Percentiles rank a stretch among this genome's conserved stretches.
Conservation (phyloP, 1,284 basidiomycete genomes). For the Cryptococcus sp. region DNA sequence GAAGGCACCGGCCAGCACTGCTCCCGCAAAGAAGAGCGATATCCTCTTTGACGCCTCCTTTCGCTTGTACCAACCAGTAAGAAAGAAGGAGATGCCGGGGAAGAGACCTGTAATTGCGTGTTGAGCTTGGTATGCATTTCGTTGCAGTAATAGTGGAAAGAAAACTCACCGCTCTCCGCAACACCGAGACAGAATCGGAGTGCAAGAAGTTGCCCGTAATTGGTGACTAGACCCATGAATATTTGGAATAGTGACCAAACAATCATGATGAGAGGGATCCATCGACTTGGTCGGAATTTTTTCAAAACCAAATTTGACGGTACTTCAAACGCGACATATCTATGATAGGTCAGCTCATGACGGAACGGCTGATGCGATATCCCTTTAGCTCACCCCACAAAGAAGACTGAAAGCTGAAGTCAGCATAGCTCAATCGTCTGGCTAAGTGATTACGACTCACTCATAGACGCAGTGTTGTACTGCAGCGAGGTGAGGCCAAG, state of each 20-base stretch:
- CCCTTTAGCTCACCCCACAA: slow-evolving; percentile 30
- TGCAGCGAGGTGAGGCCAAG: slow-evolving; percentile 50
- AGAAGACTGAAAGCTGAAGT: slow-evolving; percentile 37
- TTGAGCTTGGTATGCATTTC: background rate
- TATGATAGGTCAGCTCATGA: slow-evolving; percentile 33
- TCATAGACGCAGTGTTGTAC: slow-evolving; percentile 51
- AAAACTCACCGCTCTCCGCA: slow-evolving; percentile 44
- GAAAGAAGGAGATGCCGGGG: slow-evolving; percentile 53
- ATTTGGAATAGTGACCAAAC: slow-evolving; percentile 49
- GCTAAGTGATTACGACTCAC: slow-evolving; percentile 24
- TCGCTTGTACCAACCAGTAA: slow-evolving; percentile 54
- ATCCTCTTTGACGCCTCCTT: slow-evolving; percentile 51
- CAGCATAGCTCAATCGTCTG: slow-evolving; percentile 2
- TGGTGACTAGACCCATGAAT: slow-evolving; percentile 53
- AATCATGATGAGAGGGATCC: slow-evolving; percentile 50
- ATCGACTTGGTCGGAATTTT: slow-evolving; percentile 48
- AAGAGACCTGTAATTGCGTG: slow-evolving; percentile 27
- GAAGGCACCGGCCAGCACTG: slow-evolving; percentile 54
- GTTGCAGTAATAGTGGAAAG: background rate
- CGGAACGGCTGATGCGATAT: slow-evolving; percentile 3
- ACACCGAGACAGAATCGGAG: slow-evolving; percentile 52
- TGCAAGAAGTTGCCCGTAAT: slow-evolving; percentile 50
- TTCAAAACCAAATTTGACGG: slow-evolving; percentile 55
- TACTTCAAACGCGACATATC: slow-evolving; percentile 54
- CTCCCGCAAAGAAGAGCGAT: slow-evolving; percentile 55